phyloP scores from a whole-genome alignment of 352 stramenopile genomes.

The Phytophthora foliorum region DNA sequence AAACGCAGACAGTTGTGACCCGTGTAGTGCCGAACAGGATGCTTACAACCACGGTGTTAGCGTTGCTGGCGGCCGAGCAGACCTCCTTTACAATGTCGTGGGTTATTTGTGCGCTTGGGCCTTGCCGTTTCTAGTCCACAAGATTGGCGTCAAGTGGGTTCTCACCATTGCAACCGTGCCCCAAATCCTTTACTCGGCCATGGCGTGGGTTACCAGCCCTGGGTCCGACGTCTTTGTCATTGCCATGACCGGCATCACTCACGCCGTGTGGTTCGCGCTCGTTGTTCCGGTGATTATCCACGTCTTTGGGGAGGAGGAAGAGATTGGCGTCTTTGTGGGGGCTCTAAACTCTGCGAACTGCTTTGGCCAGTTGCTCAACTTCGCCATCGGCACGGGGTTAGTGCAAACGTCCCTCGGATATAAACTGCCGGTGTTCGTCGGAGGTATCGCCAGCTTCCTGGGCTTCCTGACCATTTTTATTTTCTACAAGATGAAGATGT shows the following conservation, averaged over 20 bases:
- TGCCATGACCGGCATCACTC: slow-evolving; percentile 44
- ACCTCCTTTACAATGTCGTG: slow-evolving; percentile 52
- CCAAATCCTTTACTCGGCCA: slow-evolving; percentile 43
- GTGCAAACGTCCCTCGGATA: slow-evolving; percentile 49
- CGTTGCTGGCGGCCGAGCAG: slow-evolving; percentile 47
- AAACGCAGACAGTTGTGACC: slow-evolving; percentile 50
- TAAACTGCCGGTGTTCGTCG: slow-evolving; percentile 50
- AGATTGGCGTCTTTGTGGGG: slow-evolving; percentile 56
- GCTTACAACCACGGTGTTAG: slow-evolving; percentile 54
- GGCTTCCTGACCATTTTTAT: slow-evolving; percentile 40
- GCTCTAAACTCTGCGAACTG: slow-evolving; percentile 66
- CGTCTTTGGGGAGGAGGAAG: slow-evolving; percentile 47
- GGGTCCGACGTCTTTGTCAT: slow-evolving; percentile 42
- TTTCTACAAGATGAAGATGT: slow-evolving; percentile 57
- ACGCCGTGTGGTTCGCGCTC: slow-evolving; percentile 49
- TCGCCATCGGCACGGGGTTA: slow-evolving; percentile 36
- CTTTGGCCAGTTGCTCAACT: slow-evolving; percentile 50
- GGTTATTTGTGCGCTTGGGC: slow-evolving; percentile 52
- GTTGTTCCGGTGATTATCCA: slow-evolving; percentile 59
- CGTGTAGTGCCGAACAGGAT: slow-evolving; percentile 44
- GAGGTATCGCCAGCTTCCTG: slow-evolving; percentile 39
- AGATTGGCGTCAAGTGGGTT: slow-evolving; percentile 51
- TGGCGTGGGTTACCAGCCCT: slow-evolving; percentile 41
- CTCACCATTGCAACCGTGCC: slow-evolving; percentile 41
- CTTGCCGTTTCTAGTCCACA: slow-evolving; percentile 47